Conservation (phyloP, 805 yeast species). For the Cyberlindnera mycetangii region DNA sequence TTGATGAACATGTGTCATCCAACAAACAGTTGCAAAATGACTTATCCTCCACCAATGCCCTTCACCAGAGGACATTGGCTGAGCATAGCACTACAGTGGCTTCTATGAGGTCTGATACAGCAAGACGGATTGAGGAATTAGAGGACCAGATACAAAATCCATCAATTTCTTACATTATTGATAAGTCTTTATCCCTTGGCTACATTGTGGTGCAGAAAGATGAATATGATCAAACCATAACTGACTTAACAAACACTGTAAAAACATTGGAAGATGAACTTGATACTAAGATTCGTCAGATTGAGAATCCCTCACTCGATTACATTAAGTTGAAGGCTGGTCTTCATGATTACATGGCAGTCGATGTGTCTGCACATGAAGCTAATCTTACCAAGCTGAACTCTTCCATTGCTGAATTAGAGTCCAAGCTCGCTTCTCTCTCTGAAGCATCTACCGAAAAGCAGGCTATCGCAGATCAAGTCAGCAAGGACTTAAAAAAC, state of each 20-base stretch:
- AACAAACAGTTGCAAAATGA: not conserved
- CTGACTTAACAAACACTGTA: conserved; percentile 11
- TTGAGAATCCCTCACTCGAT: conserved; percentile 33
- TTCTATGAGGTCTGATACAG: not conserved
- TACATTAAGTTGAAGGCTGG: conserved; percentile 29
- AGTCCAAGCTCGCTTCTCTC: conserved; percentile 2
- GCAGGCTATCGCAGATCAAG: conserved; percentile 9
- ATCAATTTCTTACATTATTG: conserved; percentile 15
- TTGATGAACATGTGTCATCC: not conserved
- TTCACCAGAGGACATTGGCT: conserved; percentile 2
- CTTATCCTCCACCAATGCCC: not conserved
- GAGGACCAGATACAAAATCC: conserved; percentile 28
- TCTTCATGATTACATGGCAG: conserved; percentile 20
- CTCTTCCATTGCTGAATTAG: conserved; percentile 2
- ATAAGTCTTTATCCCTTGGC: conserved; percentile 29
- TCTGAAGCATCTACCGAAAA: conserved; percentile 10
- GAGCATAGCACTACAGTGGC: not conserved
- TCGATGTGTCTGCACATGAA: conserved; percentile 4
- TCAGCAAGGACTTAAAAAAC: conserved; percentile 19
- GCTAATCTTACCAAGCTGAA: conserved; percentile 2
- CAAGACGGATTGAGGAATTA: conserved; percentile 7
- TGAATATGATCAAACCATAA: conserved; percentile 7
- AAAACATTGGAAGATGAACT: conserved; percentile 16
- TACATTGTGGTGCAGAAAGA: conserved; percentile 15
- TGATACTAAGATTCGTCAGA: not conserved